These are phyloP conservation scores for Ogataea methanolica DNA, from an alignment of 805 yeast genomes.

Conservation along the genomic window DNA sequence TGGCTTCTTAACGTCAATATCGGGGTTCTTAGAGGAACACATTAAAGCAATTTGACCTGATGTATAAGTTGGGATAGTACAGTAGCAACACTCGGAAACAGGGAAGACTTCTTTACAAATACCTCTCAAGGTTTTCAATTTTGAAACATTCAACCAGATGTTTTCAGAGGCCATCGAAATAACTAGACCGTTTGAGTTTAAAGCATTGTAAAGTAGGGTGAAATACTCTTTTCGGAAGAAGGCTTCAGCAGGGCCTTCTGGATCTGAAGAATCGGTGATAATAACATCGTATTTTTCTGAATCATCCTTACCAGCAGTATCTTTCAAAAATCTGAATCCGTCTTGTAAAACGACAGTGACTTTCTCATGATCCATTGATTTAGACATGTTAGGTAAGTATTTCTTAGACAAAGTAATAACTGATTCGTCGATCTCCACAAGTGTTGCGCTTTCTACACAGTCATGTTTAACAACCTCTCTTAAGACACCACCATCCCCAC, in stretches of 20 bases:
- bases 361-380: conserved; percentile 55
- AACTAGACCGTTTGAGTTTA: conserved; percentile 37
- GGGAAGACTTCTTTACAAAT: conserved; percentile 55
- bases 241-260: conserved; percentile 90
- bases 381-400: conserved; percentile 75
- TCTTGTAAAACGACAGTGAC: conserved; percentile 69
- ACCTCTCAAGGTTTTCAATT: conserved; percentile 41
- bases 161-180: conserved; percentile 83
- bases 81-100: conserved; percentile 62
- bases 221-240: conserved; percentile 79
- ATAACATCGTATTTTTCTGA: conserved; percentile 67
- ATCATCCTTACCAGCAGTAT: conserved; percentile 30
- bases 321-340: conserved; percentile 73
- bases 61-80: conserved; percentile 84
- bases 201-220: conserved; percentile 56
- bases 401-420: conserved; percentile 69
- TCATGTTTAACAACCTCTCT: conserved; percentile 75
- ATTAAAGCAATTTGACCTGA: conserved; percentile 83
- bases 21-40: conserved; percentile 57
- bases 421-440: conserved; percentile 86
- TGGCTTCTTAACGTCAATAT: conserved; percentile 46
- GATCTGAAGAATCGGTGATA: conserved; percentile 90
- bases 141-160: conserved; percentile 65
- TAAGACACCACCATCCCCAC: conserved; percentile 94
- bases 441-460: conserved; percentile 56